Conservation (phyloP, 2,329 filamentous ascomycete genomes). For the Pseudocercospora macadamiae region DNA sequence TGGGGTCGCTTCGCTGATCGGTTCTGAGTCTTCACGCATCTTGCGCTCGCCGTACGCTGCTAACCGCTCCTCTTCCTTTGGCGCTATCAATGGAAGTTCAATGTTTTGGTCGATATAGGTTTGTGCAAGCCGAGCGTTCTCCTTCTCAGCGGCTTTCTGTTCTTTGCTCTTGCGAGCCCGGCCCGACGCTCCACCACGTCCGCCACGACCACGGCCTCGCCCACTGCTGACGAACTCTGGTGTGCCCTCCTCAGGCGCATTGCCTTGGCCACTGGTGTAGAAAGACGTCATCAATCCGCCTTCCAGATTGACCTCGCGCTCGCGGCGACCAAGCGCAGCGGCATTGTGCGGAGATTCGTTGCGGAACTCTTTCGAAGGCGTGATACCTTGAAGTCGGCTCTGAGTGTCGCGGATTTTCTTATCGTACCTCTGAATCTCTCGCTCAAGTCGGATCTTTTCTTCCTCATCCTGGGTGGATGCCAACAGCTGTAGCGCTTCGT, state of each 20-base stretch:
- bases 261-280: constrained; percentile 48
- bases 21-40: constrained; percentile 43
- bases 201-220: constrained; percentile 54
- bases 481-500: constrained; percentile 75
- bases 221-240: constrained; percentile 31
- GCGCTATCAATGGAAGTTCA: constrained; percentile 65
- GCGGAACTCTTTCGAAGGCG: constrained; percentile 71
- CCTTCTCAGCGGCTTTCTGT: constrained; percentile 70
- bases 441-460: constrained; percentile 77
- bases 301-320: constrained; percentile 72
- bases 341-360: constrained; percentile 61
- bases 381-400: constrained; percentile 81
- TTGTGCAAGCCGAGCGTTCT: constrained; percentile 83
- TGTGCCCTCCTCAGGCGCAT: constrained; percentile 31
- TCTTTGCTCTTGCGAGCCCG: constrained; percentile 87
- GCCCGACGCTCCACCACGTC: constrained; percentile 42
- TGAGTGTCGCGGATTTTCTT: constrained; percentile 93
- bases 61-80: constrained; percentile 59
- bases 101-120: constrained; percentile 79
- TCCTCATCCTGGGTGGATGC: constrained; percentile 78
- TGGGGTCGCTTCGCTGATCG: constrained; percentile 62
- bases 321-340: constrained; percentile 32
- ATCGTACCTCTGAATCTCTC: constrained; percentile 84
- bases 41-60: constrained; percentile 39
- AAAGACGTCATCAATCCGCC: constrained; percentile 85